phyloP scores from a whole-genome alignment of 176 grass and related monocot genomes.

The Poa annua region DNA sequence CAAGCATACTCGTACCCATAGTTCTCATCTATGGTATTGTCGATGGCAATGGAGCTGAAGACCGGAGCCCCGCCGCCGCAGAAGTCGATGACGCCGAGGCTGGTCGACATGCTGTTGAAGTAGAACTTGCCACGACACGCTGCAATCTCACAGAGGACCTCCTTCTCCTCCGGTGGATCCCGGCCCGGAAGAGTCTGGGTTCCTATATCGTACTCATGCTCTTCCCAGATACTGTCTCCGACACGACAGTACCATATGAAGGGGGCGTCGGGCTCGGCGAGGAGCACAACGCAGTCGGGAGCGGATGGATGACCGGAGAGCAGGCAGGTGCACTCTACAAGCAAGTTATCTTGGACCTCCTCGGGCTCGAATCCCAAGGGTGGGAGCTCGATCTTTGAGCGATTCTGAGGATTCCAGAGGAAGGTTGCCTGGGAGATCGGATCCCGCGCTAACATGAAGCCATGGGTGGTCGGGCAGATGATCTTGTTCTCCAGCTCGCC shows the following conservation, averaged over 20 bases:
- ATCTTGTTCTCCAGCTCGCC: background rate
- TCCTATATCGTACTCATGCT: slow-evolving; percentile 4
- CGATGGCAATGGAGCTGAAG: too few species aligned
- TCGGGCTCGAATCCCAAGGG: background rate
- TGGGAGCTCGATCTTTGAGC: slow-evolving; percentile 12
- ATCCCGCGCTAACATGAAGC: background rate
- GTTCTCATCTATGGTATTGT: too few species aligned
- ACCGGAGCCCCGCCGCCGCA: too few species aligned
- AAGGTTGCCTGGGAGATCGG: background rate
- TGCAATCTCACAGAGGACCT: background rate
- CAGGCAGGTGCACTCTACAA: background rate
- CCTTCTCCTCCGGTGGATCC: background rate
- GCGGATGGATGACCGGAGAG: background rate
- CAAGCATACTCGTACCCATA: too few species aligned
- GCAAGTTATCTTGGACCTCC: background rate
- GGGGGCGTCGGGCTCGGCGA: background rate
- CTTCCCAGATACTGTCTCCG: background rate
- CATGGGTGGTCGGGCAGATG: background rate
- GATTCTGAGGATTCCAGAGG: background rate
- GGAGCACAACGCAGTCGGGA: background rate
- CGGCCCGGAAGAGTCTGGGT: background rate
- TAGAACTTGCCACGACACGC: background rate
- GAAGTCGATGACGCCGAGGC: too few species aligned
- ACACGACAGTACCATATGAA: slow-evolving; percentile 2
- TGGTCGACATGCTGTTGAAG: background rate